Base-by-base conservation (phyloP, 2,329 filamentous ascomycete species). In the Aspergillus niger region DNA sequence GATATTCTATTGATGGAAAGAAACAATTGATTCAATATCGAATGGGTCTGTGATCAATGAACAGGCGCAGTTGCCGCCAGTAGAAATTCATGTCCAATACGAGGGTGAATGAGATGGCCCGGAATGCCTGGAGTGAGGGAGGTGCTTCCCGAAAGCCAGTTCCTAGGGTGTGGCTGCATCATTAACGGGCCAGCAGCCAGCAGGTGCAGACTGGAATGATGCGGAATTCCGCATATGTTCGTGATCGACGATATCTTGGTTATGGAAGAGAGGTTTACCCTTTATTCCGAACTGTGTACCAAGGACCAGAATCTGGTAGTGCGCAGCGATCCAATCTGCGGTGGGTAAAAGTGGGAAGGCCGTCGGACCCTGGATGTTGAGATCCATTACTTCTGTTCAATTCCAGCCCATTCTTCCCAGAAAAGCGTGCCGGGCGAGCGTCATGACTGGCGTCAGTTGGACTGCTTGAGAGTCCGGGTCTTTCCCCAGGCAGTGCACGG, bases 401-500 rank as follows among this genome's bases (percentile, higher is more conserved):
- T 55, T 55, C 53, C 53, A 44, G 43, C 53, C 53, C 15, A 44
- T 47, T 44, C 53, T 55, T 47, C 26, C 24, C 38, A 32, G 5
- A 8, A 8, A 26, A 39, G 39, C 32, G 32, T 36, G 3, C 30
- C 50, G n/a, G 20, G 22, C 22, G 22, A 39, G 50, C 38, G 52
- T 55, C 22, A 44, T 44, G 26, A 20, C 44, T 55, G 53, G 53
- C 39, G 53, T 55, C 24, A 36, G 39, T 55, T n/a, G 22, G 26
- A 20, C 39, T 39, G 30, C 13, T 32, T 20, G 32, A 17, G 28
- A 22, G 30, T 30, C n/a, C 38, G 41, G 20, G 51, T 26, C 41
- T 47, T 55, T 43, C 52, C 52, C 38, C 39, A 41, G 32, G 32
- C 51, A 55, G 53, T 32, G 53, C 53, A 47, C 28, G 38, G 39